Percentiles rank a stretch among this genome's conserved stretches.
These are phyloP conservation scores for Voacanga thouarsii DNA, from an alignment of 257 asterid genomes.

Conservation along the genomic window DNA sequence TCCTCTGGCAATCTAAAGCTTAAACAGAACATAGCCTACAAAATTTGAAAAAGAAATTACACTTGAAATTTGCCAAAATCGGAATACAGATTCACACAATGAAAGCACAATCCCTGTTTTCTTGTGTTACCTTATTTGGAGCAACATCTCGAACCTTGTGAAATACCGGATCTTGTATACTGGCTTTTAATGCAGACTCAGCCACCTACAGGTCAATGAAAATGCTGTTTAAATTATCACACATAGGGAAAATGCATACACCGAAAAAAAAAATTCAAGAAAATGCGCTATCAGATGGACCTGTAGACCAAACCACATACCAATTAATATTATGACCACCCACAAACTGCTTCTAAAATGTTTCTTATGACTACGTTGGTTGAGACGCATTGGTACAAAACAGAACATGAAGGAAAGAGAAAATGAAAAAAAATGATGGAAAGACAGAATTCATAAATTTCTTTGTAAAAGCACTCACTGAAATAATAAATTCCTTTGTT, in stretches of 20 bases:
- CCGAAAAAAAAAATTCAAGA: neutral
- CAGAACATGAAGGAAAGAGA: neutral
- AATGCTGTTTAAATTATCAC: neutral
- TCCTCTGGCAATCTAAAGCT: slow-evolving; percentile 91
- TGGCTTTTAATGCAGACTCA: slow-evolving; percentile 68
- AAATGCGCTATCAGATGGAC: neutral
- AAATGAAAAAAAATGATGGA: neutral
- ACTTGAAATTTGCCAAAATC: neutral
- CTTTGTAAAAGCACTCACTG: slow-evolving; percentile 43
- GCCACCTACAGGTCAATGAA: slow-evolving; percentile 45
- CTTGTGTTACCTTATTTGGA: slow-evolving; percentile 75
- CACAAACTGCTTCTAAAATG: neutral
- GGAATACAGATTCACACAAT: neutral
- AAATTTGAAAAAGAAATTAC: neutral
- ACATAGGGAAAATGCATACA: neutral
- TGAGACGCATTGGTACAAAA: neutral
- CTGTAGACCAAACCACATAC: neutral
- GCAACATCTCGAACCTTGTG: slow-evolving; percentile 84
- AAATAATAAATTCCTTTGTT: slow-evolving; percentile 49
- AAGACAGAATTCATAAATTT: slow-evolving; percentile 10
- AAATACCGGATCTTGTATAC: slow-evolving; percentile 53
- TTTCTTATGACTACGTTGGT: neutral
- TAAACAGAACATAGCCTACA: slow-evolving; percentile 90
- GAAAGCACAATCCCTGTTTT: neutral
- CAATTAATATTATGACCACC: neutral